A percentile compares a stretch with the other conserved stretches of the same genome.
phyloP scores from a whole-genome alignment of 2,329 filamentous ascomycete species.

The Fusarium azukiicola region DNA sequence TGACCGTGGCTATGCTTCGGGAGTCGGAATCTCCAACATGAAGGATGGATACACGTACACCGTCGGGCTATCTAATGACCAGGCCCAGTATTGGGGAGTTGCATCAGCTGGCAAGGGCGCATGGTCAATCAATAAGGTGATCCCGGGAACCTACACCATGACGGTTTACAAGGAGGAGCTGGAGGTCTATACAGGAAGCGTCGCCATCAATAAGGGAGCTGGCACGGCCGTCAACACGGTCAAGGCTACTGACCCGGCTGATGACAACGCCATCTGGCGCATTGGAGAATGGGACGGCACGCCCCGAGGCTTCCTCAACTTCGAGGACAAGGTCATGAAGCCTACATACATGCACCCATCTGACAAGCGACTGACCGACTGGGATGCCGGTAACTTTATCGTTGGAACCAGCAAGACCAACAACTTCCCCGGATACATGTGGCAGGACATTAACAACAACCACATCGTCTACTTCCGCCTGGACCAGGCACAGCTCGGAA shows the following conservation, averaged over 20 bases:
- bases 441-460: constrained; percentile 66
- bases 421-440: constrained; percentile 66
- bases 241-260: constrained; percentile 56
- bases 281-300: constrained; percentile 63
- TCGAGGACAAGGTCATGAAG: constrained; percentile 63
- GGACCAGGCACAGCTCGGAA: constrained; percentile 52
- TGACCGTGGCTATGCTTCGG: constrained; percentile 55
- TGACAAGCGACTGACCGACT: constrained; percentile 55
- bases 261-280: constrained; percentile 59
- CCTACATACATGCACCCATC: constrained; percentile 67
- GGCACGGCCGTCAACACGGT: constrained; percentile 57
- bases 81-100: constrained; percentile 62
- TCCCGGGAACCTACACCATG: constrained; percentile 58
- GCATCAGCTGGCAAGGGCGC: constrained; percentile 52
- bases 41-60: constrained; percentile 64
- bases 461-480: constrained; percentile 65
- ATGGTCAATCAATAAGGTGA: constrained; percentile 57
- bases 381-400: constrained; percentile 60
- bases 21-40: constrained; percentile 61
- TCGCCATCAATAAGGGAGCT: constrained; percentile 55
- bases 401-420: constrained; percentile 59
- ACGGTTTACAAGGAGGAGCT: constrained; percentile 61
- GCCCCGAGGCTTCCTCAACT: constrained; percentile 60
- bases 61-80: constrained; percentile 59
- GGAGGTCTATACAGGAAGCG: constrained; percentile 53